Percentiles rank a stretch among this genome's conserved stretches.
Evolutionary conservation across 2,329 filamentous ascomycete genomes (phyloP).

Genomic region (Neonectria sp.): DNA sequence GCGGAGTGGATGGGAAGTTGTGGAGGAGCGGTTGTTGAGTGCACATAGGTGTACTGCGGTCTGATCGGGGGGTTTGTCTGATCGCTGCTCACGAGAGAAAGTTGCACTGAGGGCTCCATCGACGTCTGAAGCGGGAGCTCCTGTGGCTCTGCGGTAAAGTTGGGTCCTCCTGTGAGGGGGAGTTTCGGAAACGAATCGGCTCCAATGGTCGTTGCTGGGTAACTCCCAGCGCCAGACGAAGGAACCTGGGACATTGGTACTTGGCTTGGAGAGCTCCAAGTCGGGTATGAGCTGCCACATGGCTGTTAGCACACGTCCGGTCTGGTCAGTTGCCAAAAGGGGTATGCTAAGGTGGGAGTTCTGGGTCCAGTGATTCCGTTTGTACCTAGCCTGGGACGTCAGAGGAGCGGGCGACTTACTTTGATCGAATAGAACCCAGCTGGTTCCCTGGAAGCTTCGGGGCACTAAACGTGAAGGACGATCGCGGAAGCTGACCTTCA

Average conservation of each 20-base stretch:
- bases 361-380: neutral
- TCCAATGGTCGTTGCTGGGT: slow-evolving; percentile 67
- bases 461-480: slow-evolving; percentile 71
- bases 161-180: slow-evolving; percentile 63
- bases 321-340: neutral
- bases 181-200: slow-evolving; percentile 68
- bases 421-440: slow-evolving; percentile 69
- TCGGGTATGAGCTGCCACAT: slow-evolving; percentile 68
- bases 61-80: slow-evolving; percentile 64
- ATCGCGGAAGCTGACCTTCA: slow-evolving; percentile 70
- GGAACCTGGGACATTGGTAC: slow-evolving; percentile 65
- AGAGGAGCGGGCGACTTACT: slow-evolving; percentile 61
- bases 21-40: slow-evolving; percentile 64
- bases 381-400: neutral
- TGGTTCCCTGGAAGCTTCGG: slow-evolving; percentile 69
- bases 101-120: slow-evolving; percentile 66
- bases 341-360: neutral
- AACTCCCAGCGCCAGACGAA: slow-evolving; percentile 61
- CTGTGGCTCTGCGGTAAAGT: slow-evolving; percentile 66
- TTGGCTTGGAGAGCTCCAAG: slow-evolving; percentile 66
- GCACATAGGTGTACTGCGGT: slow-evolving; percentile 70
- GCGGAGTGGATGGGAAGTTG: slow-evolving; percentile 62
- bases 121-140: slow-evolving; percentile 69
- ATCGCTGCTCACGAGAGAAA: slow-evolving; percentile 65
- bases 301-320: slow-evolving; percentile 45